Percentiles rank a stretch among this genome's conserved stretches.
phyloP scores from a whole-genome alignment of 495 filamentous ascomycete genomes.

The Friedmanniomyces endolithicus region DNA sequence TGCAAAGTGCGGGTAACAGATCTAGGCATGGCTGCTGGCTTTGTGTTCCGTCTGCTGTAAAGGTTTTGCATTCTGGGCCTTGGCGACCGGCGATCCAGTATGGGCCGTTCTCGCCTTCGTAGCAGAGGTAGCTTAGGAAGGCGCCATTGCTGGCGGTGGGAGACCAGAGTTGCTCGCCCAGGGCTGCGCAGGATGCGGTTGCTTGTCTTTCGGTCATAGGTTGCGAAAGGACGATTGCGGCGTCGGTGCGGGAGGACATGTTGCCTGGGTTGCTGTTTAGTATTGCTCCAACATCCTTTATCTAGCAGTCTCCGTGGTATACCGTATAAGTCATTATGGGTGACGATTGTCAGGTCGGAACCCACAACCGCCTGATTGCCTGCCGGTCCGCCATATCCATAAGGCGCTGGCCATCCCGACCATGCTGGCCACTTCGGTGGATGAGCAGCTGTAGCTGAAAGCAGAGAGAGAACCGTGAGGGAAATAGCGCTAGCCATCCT shows the following conservation, averaged over 20 bases:
- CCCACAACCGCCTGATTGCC: not conserved
- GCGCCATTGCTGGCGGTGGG: not conserved
- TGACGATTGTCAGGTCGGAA: constrained; percentile 10
- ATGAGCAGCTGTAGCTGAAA: not conserved
- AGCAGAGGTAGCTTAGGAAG: constrained; percentile 6
- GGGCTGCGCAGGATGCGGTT: not conserved
- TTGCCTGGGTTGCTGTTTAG: not conserved
- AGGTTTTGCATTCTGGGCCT: not conserved
- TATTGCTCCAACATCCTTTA: too few species aligned
- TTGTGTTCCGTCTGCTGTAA: constrained; percentile 2
- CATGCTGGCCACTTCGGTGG: not conserved
- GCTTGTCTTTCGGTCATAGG: constrained; percentile 6
- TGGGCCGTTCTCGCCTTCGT: constrained; percentile 2
- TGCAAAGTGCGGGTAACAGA: constrained; percentile 16
- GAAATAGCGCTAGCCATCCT: not conserved
- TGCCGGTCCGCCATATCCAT: not conserved
- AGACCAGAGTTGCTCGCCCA: constrained; percentile 6
- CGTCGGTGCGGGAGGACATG: constrained; percentile 7
- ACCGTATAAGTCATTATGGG: constrained; percentile 13
- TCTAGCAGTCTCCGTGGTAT: not conserved
- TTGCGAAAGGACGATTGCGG: constrained; percentile 6
- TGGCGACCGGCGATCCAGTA: constrained; percentile 11
- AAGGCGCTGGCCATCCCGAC: not conserved
- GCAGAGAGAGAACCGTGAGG: not conserved
- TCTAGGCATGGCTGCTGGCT: not conserved